Conservation (phyloP, 1,284 basidiomycete species). For the Moesziomyces globuligerus region DNA sequence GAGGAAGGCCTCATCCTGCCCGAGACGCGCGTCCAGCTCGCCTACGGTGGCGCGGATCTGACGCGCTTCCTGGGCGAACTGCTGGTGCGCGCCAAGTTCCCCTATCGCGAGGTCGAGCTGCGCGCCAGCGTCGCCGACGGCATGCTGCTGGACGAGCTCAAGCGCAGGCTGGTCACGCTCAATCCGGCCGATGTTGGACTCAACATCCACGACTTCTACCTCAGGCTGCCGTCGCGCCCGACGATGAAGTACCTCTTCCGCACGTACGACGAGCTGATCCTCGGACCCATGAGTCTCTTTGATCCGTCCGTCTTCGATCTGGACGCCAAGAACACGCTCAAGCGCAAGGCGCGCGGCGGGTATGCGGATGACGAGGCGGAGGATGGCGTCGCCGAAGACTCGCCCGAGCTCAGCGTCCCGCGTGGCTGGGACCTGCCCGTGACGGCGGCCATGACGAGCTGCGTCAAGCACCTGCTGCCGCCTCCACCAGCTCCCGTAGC, state of each 20-base stretch:
- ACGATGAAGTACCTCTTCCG: slow-evolving; percentile 89
- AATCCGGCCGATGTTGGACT: slow-evolving; percentile 63
- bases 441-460: slow-evolving; percentile 58
- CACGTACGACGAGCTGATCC: slow-evolving; percentile 93
- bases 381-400: slow-evolving; percentile 47
- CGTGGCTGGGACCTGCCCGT: slow-evolving; percentile 41
- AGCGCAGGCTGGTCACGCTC: slow-evolving; percentile 61
- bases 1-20: slow-evolving; percentile 90
- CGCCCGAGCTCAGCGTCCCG: slow-evolving; percentile 30
- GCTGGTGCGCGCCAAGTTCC: slow-evolving; percentile 83
- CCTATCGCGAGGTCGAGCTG: slow-evolving; percentile 81
- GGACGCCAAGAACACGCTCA: slow-evolving; percentile 74
- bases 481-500: slow-evolving; percentile 21
- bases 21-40: slow-evolving; percentile 86
- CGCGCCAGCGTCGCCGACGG: slow-evolving; percentile 51
- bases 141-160: slow-evolving; percentile 60
- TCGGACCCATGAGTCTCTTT: slow-evolving; percentile 92
- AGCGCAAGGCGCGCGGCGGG: slow-evolving; percentile 20
- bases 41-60: slow-evolving; percentile 92
- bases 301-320: slow-evolving; percentile 92
- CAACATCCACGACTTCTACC: slow-evolving; percentile 77
- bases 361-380: slow-evolving; percentile 45
- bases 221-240: slow-evolving; percentile 76
- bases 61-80: slow-evolving; percentile 86
- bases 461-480: slow-evolving; percentile 51